Evolutionary conservation across 2,329 filamentous ascomycete species (phyloP).

Genomic region (Trichoderma guizhouense): DNA sequence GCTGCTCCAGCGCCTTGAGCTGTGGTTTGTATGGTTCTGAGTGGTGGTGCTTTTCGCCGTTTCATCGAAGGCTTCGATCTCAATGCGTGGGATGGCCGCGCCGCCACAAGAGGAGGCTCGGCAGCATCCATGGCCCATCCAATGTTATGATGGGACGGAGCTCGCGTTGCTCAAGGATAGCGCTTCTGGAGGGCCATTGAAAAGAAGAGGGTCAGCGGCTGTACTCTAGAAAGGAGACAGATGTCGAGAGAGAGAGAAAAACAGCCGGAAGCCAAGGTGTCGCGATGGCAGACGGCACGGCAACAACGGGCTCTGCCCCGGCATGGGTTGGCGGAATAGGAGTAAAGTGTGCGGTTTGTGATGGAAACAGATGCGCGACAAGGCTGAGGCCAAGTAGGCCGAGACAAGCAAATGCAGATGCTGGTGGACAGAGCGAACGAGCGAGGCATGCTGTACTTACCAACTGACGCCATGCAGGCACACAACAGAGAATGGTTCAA

Average conservation of each 20-base stretch:
- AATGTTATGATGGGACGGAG: constrained; percentile 16
- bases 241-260: background rate
- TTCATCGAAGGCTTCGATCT: constrained; percentile 12
- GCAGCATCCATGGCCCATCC: constrained; percentile 25
- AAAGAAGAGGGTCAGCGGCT: background rate
- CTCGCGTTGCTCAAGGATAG: constrained; percentile 19
- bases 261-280: background rate
- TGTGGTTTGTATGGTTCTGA: background rate
- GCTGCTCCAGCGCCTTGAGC: background rate
- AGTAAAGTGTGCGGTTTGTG: background rate
- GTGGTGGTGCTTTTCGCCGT: constrained; percentile 9
- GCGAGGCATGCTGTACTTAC: constrained; percentile 15
- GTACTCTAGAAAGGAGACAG: background rate
- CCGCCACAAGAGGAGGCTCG: constrained; percentile 21
- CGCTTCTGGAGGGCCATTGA: background rate
- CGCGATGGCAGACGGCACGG: background rate
- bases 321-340: background rate
- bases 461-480: constrained; percentile 18
- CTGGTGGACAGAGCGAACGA: constrained; percentile 5
- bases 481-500: background rate
- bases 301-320: background rate
- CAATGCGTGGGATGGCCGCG: constrained; percentile 19
- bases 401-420: constrained; percentile 2
- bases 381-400: background rate
- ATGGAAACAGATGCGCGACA: background rate